These are phyloP conservation scores for Globisporangium cederbergense DNA, from an alignment of 352 stramenopile species.

Conservation along the genomic window DNA sequence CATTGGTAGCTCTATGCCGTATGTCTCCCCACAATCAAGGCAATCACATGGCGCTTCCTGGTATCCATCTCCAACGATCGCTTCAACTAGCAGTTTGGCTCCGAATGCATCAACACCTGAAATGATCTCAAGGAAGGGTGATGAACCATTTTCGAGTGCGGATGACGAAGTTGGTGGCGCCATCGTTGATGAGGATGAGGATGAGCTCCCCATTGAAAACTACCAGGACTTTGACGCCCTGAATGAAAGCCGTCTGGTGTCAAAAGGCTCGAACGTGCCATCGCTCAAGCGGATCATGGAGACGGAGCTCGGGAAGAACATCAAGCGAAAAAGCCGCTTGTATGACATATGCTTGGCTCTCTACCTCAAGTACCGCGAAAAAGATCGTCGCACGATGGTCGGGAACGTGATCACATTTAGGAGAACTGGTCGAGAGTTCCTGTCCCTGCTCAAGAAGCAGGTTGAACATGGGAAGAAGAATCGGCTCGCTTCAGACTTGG, in stretches of 20 bases:
- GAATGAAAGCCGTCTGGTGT: not conserved
- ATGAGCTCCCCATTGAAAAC: not conserved
- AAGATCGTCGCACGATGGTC: constrained; percentile 46
- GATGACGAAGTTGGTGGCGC: not conserved
- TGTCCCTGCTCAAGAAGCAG: constrained; percentile 24
- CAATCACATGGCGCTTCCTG: constrained; percentile 2
- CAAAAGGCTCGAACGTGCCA: constrained; percentile 6
- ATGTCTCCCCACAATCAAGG: not conserved
- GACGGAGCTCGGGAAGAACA: constrained; percentile 43
- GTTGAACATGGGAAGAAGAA: constrained; percentile 37
- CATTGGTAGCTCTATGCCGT: constrained; percentile 10
- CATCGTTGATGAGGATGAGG: constrained; percentile 7
- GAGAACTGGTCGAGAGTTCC: constrained; percentile 32
- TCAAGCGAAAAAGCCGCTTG: constrained; percentile 57
- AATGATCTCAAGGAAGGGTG: not conserved
- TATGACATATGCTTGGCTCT: constrained; percentile 53
- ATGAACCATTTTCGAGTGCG: not conserved
- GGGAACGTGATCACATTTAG: constrained; percentile 56
- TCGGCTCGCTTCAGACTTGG: constrained; percentile 48
- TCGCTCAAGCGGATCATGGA: constrained; percentile 59
- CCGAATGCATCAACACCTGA: constrained; percentile 3
- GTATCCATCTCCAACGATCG: constrained; percentile 2
- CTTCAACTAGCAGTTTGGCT: not conserved
- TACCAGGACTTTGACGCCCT: not conserved
- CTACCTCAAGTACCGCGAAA: constrained; percentile 56